Conservation (phyloP, 495 filamentous ascomycete species). For the Penicillium bialowiezense region DNA sequence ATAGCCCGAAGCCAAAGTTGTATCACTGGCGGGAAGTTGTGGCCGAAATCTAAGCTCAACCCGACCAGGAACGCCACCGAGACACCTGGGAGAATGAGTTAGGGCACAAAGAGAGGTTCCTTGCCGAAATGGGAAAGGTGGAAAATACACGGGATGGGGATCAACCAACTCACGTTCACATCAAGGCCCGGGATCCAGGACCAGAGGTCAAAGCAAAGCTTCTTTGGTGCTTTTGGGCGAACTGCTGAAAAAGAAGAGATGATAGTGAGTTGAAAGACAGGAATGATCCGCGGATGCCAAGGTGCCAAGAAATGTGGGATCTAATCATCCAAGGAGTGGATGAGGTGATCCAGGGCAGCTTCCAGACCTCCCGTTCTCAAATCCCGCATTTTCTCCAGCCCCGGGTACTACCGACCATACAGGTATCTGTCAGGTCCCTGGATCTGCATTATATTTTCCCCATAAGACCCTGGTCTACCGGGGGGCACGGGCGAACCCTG, state of each 20-base stretch:
- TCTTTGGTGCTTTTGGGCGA: neutral
- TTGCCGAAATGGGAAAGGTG: conserved; percentile 1
- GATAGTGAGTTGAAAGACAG: neutral
- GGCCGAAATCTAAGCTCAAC: neutral
- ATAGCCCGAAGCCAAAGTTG: conserved; percentile 2
- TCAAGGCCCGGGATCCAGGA: neutral
- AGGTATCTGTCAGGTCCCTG: conserved; percentile 11
- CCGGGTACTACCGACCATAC: neutral
- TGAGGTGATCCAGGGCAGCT: conserved; percentile 16
- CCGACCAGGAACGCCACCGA: neutral
- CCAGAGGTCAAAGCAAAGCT: conserved; percentile 10
- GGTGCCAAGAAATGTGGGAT: conserved; percentile 8
- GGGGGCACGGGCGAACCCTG: conserved; percentile 6
- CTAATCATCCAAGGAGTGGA: conserved; percentile 8
- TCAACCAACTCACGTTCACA: neutral
- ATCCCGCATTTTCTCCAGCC: neutral
- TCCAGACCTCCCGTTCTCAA: neutral
- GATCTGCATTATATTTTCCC: conserved; percentile 16
- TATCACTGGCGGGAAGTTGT: neutral
- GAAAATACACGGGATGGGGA: neutral
- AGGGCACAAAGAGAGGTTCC: neutral
- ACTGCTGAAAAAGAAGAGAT: neutral
- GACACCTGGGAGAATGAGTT: neutral
- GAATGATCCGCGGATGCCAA: conserved; percentile 17
- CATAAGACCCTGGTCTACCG: conserved; percentile 1